Conservation (phyloP, 352 stramenopile genomes). For the Phytophthora aleatoria region DNA sequence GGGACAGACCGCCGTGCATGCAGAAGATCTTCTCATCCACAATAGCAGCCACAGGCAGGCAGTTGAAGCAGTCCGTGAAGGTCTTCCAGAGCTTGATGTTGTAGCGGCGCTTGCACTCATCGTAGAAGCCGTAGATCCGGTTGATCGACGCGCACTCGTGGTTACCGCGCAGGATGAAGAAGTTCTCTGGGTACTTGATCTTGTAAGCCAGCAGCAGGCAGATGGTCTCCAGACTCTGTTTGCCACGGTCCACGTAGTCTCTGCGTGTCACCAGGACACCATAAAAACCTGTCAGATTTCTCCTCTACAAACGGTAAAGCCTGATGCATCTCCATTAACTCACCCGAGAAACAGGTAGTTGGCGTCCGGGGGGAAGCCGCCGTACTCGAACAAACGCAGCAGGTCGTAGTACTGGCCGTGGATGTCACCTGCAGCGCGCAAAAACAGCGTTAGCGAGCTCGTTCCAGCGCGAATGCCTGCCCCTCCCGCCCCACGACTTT, state of each 20-base stretch:
- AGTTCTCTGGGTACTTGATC: slow-evolving; percentile 98
- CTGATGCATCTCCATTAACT: background rate
- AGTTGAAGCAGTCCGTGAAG: slow-evolving; percentile 99
- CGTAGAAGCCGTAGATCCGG: slow-evolving; percentile 99
- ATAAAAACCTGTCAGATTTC: slow-evolving; percentile 73
- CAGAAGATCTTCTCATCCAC: slow-evolving; percentile 99
- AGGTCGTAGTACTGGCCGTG: slow-evolving; percentile 99
- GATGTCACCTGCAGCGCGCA: slow-evolving; percentile 88
- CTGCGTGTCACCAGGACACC: slow-evolving; percentile 39
- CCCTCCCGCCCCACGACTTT: background rate
- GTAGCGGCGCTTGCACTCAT: slow-evolving; percentile 97
- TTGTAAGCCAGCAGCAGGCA: slow-evolving; percentile 98
- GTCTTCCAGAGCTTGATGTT: slow-evolving; percentile 94
- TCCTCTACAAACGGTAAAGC: slow-evolving; percentile 37
- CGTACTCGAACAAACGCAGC: slow-evolving; percentile 95
- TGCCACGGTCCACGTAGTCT: slow-evolving; percentile 95
- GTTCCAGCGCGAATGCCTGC: background rate
- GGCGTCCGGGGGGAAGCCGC: slow-evolving; percentile 88
- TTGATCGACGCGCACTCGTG: slow-evolving; percentile 99
- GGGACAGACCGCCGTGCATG: slow-evolving; percentile 94
- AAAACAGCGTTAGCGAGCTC: slow-evolving; percentile 17
- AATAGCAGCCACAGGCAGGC: slow-evolving; percentile 95
- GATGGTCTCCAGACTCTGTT: slow-evolving; percentile 97
- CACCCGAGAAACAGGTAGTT: slow-evolving; percentile 72
- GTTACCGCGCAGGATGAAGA: slow-evolving; percentile 98